Conservation (phyloP, 2,329 filamentous ascomycete species). For the Fusarium hainanense region DNA sequence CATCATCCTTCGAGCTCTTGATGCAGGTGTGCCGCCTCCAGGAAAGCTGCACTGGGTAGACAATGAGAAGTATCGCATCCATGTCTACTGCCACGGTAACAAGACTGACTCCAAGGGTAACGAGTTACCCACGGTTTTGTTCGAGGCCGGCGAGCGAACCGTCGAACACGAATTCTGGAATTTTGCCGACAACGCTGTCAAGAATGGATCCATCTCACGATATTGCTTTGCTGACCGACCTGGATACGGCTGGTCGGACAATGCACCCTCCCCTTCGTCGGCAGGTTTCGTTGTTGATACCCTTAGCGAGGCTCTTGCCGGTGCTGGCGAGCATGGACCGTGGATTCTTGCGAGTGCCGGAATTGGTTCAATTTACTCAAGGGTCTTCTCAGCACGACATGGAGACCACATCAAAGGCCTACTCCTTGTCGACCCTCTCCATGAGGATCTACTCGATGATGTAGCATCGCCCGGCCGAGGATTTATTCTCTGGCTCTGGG, state of each 20-base stretch:
- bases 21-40: constrained; percentile 77
- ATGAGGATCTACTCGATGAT: constrained; percentile 82
- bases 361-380: constrained; percentile 86
- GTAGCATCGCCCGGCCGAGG: constrained; percentile 76
- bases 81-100: constrained; percentile 85
- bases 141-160: constrained; percentile 85
- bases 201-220: constrained; percentile 83
- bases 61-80: constrained; percentile 84
- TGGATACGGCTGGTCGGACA: constrained; percentile 87
- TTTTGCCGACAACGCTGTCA: constrained; percentile 79
- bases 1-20: constrained; percentile 81
- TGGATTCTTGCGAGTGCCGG: constrained; percentile 91
- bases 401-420: constrained; percentile 79
- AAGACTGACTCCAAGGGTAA: constrained; percentile 64
- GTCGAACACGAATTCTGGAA: constrained; percentile 83
- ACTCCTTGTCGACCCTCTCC: constrained; percentile 86
- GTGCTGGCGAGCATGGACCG: constrained; percentile 84
- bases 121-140: constrained; percentile 79
- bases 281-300: constrained; percentile 93
- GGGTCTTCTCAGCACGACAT: constrained; percentile 90
- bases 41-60: constrained; percentile 86
- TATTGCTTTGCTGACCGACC: constrained; percentile 98
- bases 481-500: constrained; percentile 87
- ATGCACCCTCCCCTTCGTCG: constrained; percentile 91
- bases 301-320: constrained; percentile 84